phyloP scores from a whole-genome alignment of 1,284 basidiomycete genomes.

The Leucoagaricus sp. region DNA sequence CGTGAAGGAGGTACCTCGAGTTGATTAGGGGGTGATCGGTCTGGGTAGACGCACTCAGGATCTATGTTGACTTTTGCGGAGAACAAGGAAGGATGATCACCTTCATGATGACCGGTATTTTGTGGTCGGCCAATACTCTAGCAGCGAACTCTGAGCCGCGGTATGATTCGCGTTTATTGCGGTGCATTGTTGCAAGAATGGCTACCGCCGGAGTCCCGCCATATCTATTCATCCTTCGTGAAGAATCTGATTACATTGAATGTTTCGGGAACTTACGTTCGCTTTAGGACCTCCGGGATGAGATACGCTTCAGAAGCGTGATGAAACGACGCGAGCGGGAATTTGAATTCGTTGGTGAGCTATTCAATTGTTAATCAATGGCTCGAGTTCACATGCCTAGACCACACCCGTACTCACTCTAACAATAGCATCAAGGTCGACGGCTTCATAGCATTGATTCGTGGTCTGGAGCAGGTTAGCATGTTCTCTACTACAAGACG shows the following conservation, averaged over 20 bases:
- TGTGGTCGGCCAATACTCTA: constrained; percentile 69
- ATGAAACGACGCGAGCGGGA: constrained; percentile 70
- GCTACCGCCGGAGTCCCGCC: constrained; percentile 58
- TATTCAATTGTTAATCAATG: constrained; percentile 26
- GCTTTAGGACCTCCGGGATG: constrained; percentile 69
- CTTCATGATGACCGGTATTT: constrained; percentile 74
- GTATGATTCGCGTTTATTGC: constrained; percentile 72
- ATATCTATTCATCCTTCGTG: constrained; percentile 27
- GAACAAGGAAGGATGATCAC: constrained; percentile 28
- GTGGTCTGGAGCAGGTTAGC: constrained; percentile 41
- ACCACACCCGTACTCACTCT: constrained; percentile 45
- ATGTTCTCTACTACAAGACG: background rate
- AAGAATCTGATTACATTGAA: background rate
- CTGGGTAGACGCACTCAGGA: constrained; percentile 32
- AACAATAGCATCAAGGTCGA: constrained; percentile 77
- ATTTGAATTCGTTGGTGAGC: constrained; percentile 78
- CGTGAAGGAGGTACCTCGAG: constrained; percentile 74
- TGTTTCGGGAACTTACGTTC: constrained; percentile 41
- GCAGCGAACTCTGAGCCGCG: constrained; percentile 81
- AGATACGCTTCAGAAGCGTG: constrained; percentile 80
- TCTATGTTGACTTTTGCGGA: background rate
- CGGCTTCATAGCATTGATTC: constrained; percentile 75
- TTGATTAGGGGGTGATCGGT: constrained; percentile 66
- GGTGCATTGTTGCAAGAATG: constrained; percentile 65
- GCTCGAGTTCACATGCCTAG: constrained; percentile 21